Evolutionary conservation across 1,139 yeast species (phyloP).

Genomic region (Taphrina populina): DNA sequence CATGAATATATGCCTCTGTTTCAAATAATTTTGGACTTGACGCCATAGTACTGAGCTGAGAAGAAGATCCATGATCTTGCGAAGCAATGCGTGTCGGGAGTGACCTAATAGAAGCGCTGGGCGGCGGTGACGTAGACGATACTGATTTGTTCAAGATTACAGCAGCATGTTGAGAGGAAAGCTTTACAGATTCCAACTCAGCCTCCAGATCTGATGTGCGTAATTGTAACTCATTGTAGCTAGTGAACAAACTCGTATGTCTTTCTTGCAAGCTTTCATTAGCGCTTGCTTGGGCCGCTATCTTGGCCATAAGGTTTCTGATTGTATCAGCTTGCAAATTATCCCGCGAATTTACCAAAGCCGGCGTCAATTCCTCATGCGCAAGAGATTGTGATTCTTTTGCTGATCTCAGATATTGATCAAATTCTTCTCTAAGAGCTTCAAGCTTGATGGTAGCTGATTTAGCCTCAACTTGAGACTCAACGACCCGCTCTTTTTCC

Average conservation of each 20-base stretch:
- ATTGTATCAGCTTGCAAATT: not conserved
- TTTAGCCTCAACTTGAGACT: constrained; percentile 13
- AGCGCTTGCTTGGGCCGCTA: not conserved
- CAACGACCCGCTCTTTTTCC: constrained; percentile 26
- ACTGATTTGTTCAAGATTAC: too few species aligned
- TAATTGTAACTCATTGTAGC: not conserved
- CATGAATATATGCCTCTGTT: too few species aligned
- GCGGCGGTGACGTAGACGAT: too few species aligned
- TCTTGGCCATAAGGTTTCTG: not conserved
- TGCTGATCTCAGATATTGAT: not conserved
- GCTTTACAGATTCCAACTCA: not conserved
- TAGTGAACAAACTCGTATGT: not conserved
- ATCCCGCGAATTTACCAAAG: not conserved
- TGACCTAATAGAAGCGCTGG: too few species aligned
- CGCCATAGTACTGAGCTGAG: too few species aligned
- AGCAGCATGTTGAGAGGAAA: constrained; percentile 1
- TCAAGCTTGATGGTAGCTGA: constrained; percentile 3
- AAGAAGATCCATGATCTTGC: too few species aligned
- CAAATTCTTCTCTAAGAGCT: constrained; percentile 12
- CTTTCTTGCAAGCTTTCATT: not conserved
- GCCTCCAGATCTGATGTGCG: constrained; percentile 3
- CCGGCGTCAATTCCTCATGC: not conserved
- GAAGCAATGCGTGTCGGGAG: too few species aligned
- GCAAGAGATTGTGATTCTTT: not conserved
- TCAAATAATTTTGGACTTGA: too few species aligned